These are phyloP conservation scores for Tetrapyrgos nigripes DNA, from an alignment of 1,284 basidiomycete genomes.

Conservation along the genomic window DNA sequence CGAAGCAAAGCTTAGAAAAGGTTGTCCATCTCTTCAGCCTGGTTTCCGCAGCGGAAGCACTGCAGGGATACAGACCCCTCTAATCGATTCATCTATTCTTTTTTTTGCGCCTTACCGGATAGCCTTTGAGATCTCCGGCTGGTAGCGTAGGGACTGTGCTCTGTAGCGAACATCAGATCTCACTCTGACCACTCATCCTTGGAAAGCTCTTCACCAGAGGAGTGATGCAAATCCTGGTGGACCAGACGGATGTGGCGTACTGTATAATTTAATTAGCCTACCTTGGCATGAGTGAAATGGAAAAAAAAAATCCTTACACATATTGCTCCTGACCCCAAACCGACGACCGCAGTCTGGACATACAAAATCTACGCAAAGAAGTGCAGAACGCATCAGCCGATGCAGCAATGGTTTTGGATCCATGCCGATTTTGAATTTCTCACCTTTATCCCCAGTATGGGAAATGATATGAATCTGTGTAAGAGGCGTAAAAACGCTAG, in stretches of 20 bases:
- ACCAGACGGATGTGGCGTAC: slow-evolving; percentile 21
- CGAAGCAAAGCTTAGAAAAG: too few species aligned
- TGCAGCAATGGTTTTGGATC: neutral
- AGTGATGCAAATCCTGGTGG: slow-evolving; percentile 17
- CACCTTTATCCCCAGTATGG: slow-evolving; percentile 26
- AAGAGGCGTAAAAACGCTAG: too few species aligned
- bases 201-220: slow-evolving; percentile 18
- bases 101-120: neutral
- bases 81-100: neutral
- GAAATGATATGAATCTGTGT: slow-evolving; percentile 26
- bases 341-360: slow-evolving; percentile 25
- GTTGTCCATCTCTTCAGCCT: too few species aligned
- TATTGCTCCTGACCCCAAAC: slow-evolving; percentile 16
- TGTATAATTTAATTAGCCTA: too few species aligned
- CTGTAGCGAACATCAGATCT: neutral
- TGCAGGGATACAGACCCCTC: neutral
- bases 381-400: neutral
- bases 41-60: neutral
- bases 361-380: slow-evolving; percentile 20
- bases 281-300: neutral
- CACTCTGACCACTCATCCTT: slow-evolving; percentile 18
- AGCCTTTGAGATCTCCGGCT: neutral
- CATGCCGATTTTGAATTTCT: slow-evolving; percentile 1
- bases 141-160: neutral
- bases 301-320: neutral